These are phyloP conservation scores for Yamadazyma trypodendri DNA, from an alignment of 1,139 yeast species.

Conservation along the genomic window DNA sequence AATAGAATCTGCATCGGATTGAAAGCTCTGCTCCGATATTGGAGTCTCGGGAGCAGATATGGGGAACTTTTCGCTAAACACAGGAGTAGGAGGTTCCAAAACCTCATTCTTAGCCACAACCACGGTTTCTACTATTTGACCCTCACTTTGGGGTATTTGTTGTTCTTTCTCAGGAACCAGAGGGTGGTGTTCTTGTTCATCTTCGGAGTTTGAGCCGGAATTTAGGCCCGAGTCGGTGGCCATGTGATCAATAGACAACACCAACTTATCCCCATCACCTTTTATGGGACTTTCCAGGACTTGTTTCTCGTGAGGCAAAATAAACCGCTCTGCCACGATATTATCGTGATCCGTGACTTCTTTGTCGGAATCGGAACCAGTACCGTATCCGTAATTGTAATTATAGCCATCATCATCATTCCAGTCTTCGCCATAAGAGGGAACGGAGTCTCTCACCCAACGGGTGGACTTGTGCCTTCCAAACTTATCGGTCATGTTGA, in stretches of 20 bases:
- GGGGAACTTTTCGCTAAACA: slow-evolving; percentile 9
- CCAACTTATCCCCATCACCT: slow-evolving; percentile 19
- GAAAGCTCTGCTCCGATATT: slow-evolving; percentile 31
- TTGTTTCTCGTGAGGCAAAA: slow-evolving; percentile 10
- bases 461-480: slow-evolving; percentile 62
- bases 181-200: background rate
- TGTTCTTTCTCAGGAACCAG: background rate
- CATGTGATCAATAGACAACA: slow-evolving; percentile 37
- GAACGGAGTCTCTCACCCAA: slow-evolving; percentile 60
- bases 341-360: slow-evolving; percentile 11
- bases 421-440: slow-evolving; percentile 64
- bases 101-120: slow-evolving; percentile 1
- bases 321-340: slow-evolving; percentile 18
- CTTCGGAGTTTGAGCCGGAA: slow-evolving; percentile 3
- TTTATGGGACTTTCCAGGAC: slow-evolving; percentile 7
- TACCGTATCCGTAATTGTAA: slow-evolving; percentile 26
- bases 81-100: slow-evolving; percentile 35
- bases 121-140: background rate
- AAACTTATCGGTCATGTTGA: slow-evolving; percentile 41
- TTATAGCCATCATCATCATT: slow-evolving; percentile 29
- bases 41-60: slow-evolving; percentile 26
- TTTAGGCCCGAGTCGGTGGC: background rate
- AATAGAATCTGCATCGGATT: slow-evolving; percentile 34
- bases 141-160: slow-evolving; percentile 1
- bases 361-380: slow-evolving; percentile 13